Evolutionary conservation across 306 rosid genomes (phyloP).

Genomic region (Cucurbita argyrosperma): DNA sequence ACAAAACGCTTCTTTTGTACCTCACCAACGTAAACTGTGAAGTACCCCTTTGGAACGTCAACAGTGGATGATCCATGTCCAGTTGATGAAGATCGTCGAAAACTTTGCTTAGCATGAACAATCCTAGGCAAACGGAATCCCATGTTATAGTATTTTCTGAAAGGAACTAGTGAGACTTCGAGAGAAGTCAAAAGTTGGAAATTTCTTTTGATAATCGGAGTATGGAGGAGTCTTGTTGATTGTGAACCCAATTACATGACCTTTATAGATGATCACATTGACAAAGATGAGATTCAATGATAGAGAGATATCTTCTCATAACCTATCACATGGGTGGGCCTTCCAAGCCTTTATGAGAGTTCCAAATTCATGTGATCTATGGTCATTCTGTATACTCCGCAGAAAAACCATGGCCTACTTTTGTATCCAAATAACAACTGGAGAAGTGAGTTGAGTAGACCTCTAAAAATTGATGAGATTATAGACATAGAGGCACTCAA

Average conservation of each 20-base stretch:
- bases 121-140: conserved; percentile 7
- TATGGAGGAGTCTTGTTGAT: background rate
- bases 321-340: conserved; percentile 4
- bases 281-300: background rate
- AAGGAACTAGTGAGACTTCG: background rate
- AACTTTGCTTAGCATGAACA: background rate
- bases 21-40: conserved; percentile 24
- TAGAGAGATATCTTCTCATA: background rate
- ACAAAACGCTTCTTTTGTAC: conserved; percentile 13
- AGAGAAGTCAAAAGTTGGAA: background rate
- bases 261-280: background rate
- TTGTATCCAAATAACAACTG: background rate
- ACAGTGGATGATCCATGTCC: background rate
- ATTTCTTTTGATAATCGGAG: background rate
- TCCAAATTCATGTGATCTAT: background rate
- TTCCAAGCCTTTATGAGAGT: background rate
- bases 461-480: background rate
- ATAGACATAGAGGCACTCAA: background rate
- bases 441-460: background rate
- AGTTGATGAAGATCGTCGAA: conserved; percentile 9
- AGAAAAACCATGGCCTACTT: conserved; percentile 1
- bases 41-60: conserved; percentile 19
- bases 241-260: background rate
- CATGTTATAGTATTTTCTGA: background rate
- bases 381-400: background rate